phyloP scores from a whole-genome alignment of 179 eudicot species.

The Beta macrorhiza region DNA sequence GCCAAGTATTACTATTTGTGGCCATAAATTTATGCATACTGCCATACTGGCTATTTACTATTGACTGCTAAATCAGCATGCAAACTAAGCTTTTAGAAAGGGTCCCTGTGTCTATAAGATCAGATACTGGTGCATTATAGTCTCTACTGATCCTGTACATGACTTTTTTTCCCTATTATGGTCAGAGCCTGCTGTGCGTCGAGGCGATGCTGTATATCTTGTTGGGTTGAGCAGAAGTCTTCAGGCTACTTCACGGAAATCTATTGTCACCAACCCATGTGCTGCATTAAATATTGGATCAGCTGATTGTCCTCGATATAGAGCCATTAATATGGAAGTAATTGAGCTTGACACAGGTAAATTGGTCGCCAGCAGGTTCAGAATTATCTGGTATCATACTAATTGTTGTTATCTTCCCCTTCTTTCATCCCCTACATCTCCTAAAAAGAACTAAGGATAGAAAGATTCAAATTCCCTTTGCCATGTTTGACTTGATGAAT shows the following conservation, averaged over 20 bases:
- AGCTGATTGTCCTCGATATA: slow-evolving; percentile 90
- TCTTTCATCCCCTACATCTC: neutral
- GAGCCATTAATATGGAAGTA: slow-evolving; percentile 96
- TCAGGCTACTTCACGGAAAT: slow-evolving; percentile 93
- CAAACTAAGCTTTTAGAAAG: neutral
- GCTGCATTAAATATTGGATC: slow-evolving; percentile 83
- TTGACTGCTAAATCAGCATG: neutral
- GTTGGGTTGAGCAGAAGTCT: slow-evolving; percentile 95
- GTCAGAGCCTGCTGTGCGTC: slow-evolving; percentile 77
- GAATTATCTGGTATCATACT: neutral
- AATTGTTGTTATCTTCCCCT: neutral
- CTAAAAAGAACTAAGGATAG: neutral
- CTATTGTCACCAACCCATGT: slow-evolving; percentile 88
- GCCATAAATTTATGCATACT: neutral
- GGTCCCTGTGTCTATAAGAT: neutral
- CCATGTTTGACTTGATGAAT: neutral
- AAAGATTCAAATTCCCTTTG: neutral
- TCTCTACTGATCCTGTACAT: neutral
- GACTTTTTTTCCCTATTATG: neutral
- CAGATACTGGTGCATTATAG: neutral
- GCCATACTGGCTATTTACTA: slow-evolving; percentile 3
- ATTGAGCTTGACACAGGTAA: slow-evolving; percentile 96
- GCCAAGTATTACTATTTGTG: slow-evolving; percentile 2
- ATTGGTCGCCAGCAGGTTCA: slow-evolving; percentile 8
- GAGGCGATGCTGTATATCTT: slow-evolving; percentile 89